These are phyloP conservation scores for Salpingoeca rosetta DNA, from an alignment of 78 protist species.

Conservation along the genomic window DNA sequence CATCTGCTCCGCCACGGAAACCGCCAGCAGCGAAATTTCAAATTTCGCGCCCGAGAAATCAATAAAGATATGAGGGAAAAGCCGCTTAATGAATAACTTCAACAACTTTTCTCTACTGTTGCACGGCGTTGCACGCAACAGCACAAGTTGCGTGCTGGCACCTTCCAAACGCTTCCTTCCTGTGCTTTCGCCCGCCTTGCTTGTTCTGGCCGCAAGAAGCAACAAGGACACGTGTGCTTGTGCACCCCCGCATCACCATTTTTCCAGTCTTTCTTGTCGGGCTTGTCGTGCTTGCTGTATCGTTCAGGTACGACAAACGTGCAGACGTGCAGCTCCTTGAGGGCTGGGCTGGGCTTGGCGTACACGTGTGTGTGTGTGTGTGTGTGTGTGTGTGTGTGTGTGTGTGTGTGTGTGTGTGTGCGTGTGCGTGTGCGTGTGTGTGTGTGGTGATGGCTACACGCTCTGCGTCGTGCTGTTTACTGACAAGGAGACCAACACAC, in stretches of 20 bases:
- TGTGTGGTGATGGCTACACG: neutral
- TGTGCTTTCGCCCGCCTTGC: neutral
- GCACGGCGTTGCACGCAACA: neutral
- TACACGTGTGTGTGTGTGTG: neutral
- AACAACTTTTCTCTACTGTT: neutral
- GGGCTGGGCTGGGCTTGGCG: neutral
- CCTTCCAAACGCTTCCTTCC: neutral
- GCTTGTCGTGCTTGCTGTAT: too few relatives aligned
- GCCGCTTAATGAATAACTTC: neutral
- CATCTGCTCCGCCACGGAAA: neutral
- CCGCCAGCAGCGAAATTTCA: neutral
- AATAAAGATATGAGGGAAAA: neutral
- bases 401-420: slow-evolving; percentile 12
- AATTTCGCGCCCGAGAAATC: neutral
- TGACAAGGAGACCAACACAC: neutral
- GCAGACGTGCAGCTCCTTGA: too few relatives aligned
- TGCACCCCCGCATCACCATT: too few relatives aligned
- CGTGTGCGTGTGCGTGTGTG: neutral
- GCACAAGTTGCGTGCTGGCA: neutral
- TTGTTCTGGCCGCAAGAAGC: neutral
- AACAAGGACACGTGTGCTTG: neutral
- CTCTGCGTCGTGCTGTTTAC: neutral
- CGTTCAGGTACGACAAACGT: neutral
- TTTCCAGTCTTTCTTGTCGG: too few relatives aligned
- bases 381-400: neutral